A percentile compares a stretch with the other conserved stretches of the same genome.
phyloP scores from a whole-genome alignment of 306 rosid species.

The Hippophae rhamnoides region DNA sequence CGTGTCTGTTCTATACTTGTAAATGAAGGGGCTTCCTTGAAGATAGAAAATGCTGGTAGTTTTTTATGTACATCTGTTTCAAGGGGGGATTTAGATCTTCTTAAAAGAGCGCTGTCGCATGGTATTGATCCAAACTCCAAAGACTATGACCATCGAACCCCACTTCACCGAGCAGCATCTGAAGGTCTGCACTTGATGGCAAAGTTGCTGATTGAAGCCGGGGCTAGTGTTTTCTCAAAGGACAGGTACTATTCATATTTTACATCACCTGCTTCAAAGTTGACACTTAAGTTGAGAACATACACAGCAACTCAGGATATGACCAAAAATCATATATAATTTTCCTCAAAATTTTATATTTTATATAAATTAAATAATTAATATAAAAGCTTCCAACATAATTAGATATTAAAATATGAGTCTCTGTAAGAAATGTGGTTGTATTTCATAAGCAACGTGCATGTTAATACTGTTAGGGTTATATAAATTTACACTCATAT shows the following conservation, averaged over 20 bases:
- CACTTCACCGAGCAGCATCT: slow-evolving; percentile 77
- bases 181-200: slow-evolving; percentile 80
- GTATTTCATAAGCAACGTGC: no score
- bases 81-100: slow-evolving; percentile 74
- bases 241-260: slow-evolving; percentile 43
- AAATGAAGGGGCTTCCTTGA: slow-evolving; percentile 64
- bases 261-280: no score
- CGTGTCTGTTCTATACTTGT: slow-evolving; percentile 60
- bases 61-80: slow-evolving; percentile 64
- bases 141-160: slow-evolving; percentile 82
- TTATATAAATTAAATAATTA: no score
- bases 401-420: no score
- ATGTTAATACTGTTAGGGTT: no score
- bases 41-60: slow-evolving; percentile 56
- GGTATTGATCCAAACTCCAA: slow-evolving; percentile 83
- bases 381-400: no score
- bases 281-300: no score
- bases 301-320: no score
- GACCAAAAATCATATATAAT: no score
- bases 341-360: no score
- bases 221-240: slow-evolving; percentile 73
- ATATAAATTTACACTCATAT: no score
- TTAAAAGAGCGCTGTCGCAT: slow-evolving; percentile 54
- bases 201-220: slow-evolving; percentile 64
- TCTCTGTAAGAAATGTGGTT: no score